A percentile compares a stretch with the other conserved stretches of the same genome.
Evolutionary conservation across 176 grass and related monocot genomes (phyloP).

Genomic region (Typha latifolia): DNA sequence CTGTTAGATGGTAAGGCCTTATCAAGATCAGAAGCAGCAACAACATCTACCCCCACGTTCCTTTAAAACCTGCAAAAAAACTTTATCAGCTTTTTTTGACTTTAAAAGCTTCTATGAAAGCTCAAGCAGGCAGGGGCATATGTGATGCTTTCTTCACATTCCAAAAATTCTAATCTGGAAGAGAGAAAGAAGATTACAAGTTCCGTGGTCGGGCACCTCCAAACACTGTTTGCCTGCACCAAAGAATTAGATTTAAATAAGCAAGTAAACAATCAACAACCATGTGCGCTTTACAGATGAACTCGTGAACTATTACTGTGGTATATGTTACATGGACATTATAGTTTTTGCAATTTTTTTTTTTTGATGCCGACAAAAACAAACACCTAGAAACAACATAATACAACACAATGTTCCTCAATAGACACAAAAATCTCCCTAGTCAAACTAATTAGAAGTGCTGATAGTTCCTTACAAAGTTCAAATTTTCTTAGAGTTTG

Average conservation of each 20-base stretch:
- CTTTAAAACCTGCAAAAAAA: conserved; percentile 68
- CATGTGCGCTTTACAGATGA: neutral
- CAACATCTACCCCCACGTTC: conserved; percentile 76
- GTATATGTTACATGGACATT: no score
- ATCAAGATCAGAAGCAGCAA: conserved; percentile 52
- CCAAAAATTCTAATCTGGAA: neutral
- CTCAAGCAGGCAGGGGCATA: neutral
- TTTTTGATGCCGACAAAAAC: no score
- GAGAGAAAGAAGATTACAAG: conserved; percentile 43
- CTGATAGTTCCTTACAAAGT: no score
- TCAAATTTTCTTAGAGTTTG: no score
- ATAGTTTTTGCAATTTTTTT: no score
- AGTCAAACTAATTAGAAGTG: neutral
- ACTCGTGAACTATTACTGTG: neutral
- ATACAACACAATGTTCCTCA: neutral
- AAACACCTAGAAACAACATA: no score
- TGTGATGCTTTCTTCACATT: neutral
- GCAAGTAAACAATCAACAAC: conserved; percentile 6
- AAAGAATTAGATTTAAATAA: conserved; percentile 12
- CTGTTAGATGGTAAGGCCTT: conserved; percentile 47
- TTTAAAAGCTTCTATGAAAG: neutral
- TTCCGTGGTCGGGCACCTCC: conserved; percentile 82
- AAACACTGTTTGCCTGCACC: conserved; percentile 60
- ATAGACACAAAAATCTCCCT: neutral
- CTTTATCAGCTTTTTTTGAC: neutral